Evolutionary conservation across 306 rosid genomes (phyloP), one percentile per base, ranked within the genome.

Genomic region (Dicorynia guianensis): DNA sequence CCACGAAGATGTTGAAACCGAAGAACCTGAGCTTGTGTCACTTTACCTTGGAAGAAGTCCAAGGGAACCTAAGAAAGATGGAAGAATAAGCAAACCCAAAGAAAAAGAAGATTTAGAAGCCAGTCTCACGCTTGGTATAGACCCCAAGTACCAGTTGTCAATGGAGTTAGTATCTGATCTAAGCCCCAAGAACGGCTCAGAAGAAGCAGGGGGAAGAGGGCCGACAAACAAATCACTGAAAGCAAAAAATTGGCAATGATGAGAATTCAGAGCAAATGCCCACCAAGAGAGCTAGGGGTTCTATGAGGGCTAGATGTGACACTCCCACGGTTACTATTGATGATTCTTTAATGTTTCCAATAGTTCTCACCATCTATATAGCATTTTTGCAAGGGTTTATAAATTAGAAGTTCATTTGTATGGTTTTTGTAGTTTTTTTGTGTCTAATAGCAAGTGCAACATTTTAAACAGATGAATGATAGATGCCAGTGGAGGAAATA

Each of bases 401-500:
- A 9, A 19, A n/a, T 11, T 57, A 19, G 9, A 10, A 55, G 5
- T 30, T 18, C 12, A 38, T 39, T 43, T 7, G 1, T 18, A 40
- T 77, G 17, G 65, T 52, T 20, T 20, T 10, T 53, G 4, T 44
- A 36, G 4, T 14, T 4, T 73, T 76, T 39, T 53, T 18, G 59
- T 25, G 73, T 47, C 44, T 54, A 54, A 72, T 43, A 20, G 14
- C 18, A 69, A 17, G 7, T 46, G 8, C n/a, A 7, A 33, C 3
- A 0, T 73, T 48, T 14, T 5, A 46, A 72, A 67, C 63, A 91
- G 97, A 80, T 91, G 92, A 85, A 69, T 72, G 97, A 91, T 87
- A 93, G 93, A 63, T 91, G 97, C 56, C 97, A 91, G 15, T 91
- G 97, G 97, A 89, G 97, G 33, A 91, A 91, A 82, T 91, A 91